These are phyloP conservation scores for Sonneratia alba DNA, from an alignment of 345 rosid species.

Conservation along the genomic window DNA sequence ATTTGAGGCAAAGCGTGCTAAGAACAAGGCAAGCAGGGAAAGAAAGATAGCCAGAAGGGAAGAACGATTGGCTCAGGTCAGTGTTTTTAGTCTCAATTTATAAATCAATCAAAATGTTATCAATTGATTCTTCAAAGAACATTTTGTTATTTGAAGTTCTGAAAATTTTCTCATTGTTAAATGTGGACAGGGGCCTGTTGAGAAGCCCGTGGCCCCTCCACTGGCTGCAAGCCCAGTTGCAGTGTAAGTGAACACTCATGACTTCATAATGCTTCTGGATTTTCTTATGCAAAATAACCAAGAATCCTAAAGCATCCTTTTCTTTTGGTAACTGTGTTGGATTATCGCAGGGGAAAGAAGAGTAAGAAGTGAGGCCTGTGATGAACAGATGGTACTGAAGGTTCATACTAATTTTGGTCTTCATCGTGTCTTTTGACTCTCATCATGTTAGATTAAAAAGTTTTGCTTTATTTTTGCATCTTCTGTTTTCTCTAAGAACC, in stretches of 20 bases:
- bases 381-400: neutral
- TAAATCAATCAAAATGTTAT: neutral
- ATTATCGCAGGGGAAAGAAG: neutral
- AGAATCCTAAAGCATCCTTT: neutral
- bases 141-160: neutral
- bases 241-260: neutral
- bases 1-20: constrained; percentile 48
- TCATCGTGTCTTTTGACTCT: neutral
- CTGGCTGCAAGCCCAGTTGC: neutral
- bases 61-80: constrained; percentile 42
- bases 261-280: neutral
- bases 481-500: neutral
- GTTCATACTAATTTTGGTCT: neutral
- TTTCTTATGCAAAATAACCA: neutral
- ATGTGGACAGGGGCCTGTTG: neutral
- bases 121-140: neutral
- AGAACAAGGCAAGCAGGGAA: constrained; percentile 56
- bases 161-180: neutral
- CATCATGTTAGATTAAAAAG: neutral
- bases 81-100: neutral
- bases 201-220: neutral
- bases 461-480: neutral
- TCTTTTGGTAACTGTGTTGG: neutral
- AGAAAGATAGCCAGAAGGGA: constrained; percentile 44
- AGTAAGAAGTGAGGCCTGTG: neutral